phyloP scores from a whole-genome alignment of 2,329 filamentous ascomycete genomes.

The Pseudogymnoascus sp. region DNA sequence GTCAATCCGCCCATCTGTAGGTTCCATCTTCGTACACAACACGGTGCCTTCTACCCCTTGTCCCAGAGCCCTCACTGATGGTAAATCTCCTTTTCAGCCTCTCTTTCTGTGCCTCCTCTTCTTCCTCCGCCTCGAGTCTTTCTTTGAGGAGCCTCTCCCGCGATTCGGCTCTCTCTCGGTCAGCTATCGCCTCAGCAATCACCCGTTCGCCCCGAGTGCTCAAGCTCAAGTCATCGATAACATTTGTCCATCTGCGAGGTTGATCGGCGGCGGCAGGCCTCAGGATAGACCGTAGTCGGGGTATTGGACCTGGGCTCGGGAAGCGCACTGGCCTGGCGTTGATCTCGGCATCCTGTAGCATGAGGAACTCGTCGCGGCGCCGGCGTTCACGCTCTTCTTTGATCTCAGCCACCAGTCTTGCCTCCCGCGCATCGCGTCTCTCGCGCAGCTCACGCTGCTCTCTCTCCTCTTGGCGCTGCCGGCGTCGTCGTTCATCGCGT shows the following conservation, averaged over 20 bases:
- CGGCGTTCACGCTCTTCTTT: neutral
- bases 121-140: conserved; percentile 10
- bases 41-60: conserved; percentile 20
- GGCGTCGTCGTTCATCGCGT: conserved; percentile 16
- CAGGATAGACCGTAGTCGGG: conserved; percentile 13
- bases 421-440: conserved; percentile 16
- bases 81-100: conserved; percentile 21
- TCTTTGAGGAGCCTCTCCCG: conserved; percentile 16
- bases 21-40: conserved; percentile 27
- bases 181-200: conserved; percentile 12
- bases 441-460: conserved; percentile 13
- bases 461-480: conserved; percentile 9
- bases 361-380: conserved; percentile 19
- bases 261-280: conserved; percentile 24
- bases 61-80: conserved; percentile 21
- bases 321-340: conserved; percentile 19
- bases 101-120: conserved; percentile 20
- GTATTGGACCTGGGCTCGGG: conserved; percentile 13
- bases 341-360: conserved; percentile 26
- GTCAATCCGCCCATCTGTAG: conserved; percentile 22
- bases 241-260: conserved; percentile 12
- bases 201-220: conserved; percentile 14
- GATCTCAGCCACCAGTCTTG: conserved; percentile 14
- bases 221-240: conserved; percentile 18
- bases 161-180: neutral